phyloP scores from a whole-genome alignment of 225 moss, liverwort and hornwort species.

The Lunularia cruciata region DNA sequence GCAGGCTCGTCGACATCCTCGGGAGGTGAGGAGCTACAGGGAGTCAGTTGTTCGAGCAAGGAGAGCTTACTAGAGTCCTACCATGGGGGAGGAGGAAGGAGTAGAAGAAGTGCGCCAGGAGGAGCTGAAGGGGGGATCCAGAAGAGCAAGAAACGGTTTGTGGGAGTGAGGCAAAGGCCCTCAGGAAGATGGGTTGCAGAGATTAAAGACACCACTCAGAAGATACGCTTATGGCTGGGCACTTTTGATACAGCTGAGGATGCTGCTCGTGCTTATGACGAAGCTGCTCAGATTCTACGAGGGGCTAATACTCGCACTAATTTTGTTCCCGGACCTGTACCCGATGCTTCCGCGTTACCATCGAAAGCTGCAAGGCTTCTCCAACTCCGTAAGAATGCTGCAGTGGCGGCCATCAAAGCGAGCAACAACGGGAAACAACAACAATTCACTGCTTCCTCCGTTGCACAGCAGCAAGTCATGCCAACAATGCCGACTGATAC shows the following conservation, averaged over 20 bases:
- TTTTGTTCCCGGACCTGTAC: slow-evolving; percentile 51
- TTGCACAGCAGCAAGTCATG: slow-evolving; percentile 1
- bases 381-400: slow-evolving; percentile 56
- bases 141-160: slow-evolving; percentile 71
- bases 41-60: neutral
- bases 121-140: slow-evolving; percentile 23
- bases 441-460: neutral
- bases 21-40: neutral
- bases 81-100: slow-evolving; percentile 4
- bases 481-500: neutral
- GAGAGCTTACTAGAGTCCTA: neutral
- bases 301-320: slow-evolving; percentile 89
- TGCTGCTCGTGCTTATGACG: slow-evolving; percentile 79
- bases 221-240: slow-evolving; percentile 88
- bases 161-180: slow-evolving; percentile 84
- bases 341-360: slow-evolving; percentile 47
- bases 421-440: neutral
- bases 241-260: slow-evolving; percentile 90
- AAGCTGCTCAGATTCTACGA: slow-evolving; percentile 70
- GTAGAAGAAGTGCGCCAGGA: neutral
- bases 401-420: slow-evolving; percentile 16
- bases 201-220: slow-evolving; percentile 95
- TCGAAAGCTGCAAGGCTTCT: slow-evolving; percentile 77
- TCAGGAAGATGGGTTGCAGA: slow-evolving; percentile 93
- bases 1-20: neutral